These are phyloP conservation scores for Rhizophora mangle DNA, from an alignment of 345 rosid species.

Conservation along the genomic window DNA sequence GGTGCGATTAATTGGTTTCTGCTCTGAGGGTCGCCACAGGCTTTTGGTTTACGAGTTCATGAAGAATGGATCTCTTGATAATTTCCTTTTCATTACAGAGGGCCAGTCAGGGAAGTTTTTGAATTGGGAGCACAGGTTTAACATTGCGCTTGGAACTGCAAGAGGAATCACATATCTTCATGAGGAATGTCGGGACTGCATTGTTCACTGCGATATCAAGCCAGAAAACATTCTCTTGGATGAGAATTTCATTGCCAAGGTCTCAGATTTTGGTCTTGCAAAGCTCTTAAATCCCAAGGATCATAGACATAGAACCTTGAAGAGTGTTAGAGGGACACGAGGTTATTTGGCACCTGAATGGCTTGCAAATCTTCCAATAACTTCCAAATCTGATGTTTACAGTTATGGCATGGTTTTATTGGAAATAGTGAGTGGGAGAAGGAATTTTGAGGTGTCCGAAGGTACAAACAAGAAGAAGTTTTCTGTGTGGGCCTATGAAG, in stretches of 20 bases:
- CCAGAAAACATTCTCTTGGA: conserved; percentile 34
- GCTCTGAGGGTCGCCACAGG: conserved; percentile 31
- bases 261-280: conserved; percentile 35
- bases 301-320: conserved; percentile 23
- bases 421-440: conserved; percentile 29
- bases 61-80: conserved; percentile 28
- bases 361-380: conserved; percentile 33
- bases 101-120: conserved; percentile 17
- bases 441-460: conserved; percentile 24
- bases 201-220: conserved; percentile 33
- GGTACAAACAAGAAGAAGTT: conserved; percentile 45
- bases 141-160: conserved; percentile 28
- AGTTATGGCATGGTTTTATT: conserved; percentile 31
- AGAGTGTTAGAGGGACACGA: conserved; percentile 32
- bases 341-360: conserved; percentile 34
- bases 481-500: conserved; percentile 58
- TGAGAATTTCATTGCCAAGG: conserved; percentile 25
- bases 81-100: conserved; percentile 17
- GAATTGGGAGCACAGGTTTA: conserved; percentile 22
- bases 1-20: conserved; percentile 30
- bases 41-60: conserved; percentile 36
- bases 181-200: conserved; percentile 37
- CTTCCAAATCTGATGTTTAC: conserved; percentile 31
- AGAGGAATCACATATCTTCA: conserved; percentile 36
- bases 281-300: conserved; percentile 27